Percentiles rank a stretch among this genome's conserved stretches.
These are phyloP conservation scores for Beauveria sp. DNA, from an alignment of 2,329 filamentous ascomycete species.

Conservation along the genomic window DNA sequence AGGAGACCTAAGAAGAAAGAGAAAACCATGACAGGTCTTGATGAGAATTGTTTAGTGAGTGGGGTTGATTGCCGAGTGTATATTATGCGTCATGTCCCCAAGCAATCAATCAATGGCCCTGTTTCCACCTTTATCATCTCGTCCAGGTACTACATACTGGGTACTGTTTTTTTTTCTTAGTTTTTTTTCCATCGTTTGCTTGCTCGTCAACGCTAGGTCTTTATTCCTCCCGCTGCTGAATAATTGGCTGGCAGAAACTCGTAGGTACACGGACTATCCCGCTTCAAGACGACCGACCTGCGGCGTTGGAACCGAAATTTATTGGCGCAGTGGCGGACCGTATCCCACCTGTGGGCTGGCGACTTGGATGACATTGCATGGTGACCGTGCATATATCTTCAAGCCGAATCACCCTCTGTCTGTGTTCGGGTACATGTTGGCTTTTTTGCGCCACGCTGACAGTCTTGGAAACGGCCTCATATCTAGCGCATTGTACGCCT, in stretches of 20 bases:
- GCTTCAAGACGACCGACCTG: no score
- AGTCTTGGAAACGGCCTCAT: background rate
- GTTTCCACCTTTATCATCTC: background rate
- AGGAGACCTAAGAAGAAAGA: background rate
- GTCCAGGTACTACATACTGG: background rate
- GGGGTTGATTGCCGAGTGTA: background rate
- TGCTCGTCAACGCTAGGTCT: background rate
- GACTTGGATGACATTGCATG: conserved; percentile 2
- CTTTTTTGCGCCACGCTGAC: background rate
- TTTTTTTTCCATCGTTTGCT: background rate
- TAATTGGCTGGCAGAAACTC: background rate
- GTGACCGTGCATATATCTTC: background rate
- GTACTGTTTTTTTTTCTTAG: background rate
- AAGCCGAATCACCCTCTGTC: background rate
- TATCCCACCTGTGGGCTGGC: background rate
- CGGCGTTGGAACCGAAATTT: no score
- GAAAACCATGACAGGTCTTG: background rate
- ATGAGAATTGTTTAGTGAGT: background rate
- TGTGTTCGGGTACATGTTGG: background rate
- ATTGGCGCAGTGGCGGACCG: no score
- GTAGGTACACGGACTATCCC: no score
- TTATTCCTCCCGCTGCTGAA: background rate
- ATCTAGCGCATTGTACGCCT: background rate
- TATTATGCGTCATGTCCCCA: background rate
- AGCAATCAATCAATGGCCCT: background rate